Base-by-base conservation (phyloP, 441 rosid species). In the Melastoma candidum region DNA sequence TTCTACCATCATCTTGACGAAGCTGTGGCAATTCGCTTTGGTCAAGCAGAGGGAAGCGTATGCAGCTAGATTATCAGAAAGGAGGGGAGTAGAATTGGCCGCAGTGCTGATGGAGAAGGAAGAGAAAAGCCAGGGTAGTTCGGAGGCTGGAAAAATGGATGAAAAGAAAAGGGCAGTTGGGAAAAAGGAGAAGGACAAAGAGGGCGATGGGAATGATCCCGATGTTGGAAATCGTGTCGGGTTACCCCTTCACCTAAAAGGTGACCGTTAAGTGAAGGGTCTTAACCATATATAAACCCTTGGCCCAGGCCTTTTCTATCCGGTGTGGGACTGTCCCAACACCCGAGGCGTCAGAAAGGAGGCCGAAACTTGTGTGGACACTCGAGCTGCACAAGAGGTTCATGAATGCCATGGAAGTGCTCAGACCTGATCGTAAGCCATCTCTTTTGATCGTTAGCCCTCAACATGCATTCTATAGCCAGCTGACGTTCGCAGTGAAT, bases 11-110 rank as follows among this genome's bases (percentile, higher is more conserved):
- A 59, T 75, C 26, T 14, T 75, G 11, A 68, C 67, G 53, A 49
- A 53, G 63, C 74, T 77, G 8, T 77, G 88, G 88, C 83, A 77
- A 61, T 64, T 69, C 47, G 54, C 71, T 11, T 39, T 51, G 57
- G 46, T 48, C 47, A 68, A 50, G 51, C 62, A 58, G 47, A 57
- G 22, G 17, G 46, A 47, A 29, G 46, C 27, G 47, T 32, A 32
- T 7, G 26, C 11, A 29, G 46, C 27, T 10, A 10, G 9, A 2
- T 54, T 17, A 12, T 14, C 13, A 4, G 68, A 45, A 44, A 51
- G 17, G 9, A 13, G 50, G 14, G 44, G 57, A 32, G 39, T 53
- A 27, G 41, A 26, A 54, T 11, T 26, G 69, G 25, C n/a, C 9
- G 39, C 5, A 32, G 39, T 1, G n/a, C 45, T 36, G 1, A 7